Base-by-base conservation (phyloP, 1,139 yeast species). In the Nakaseomyces sp. region DNA sequence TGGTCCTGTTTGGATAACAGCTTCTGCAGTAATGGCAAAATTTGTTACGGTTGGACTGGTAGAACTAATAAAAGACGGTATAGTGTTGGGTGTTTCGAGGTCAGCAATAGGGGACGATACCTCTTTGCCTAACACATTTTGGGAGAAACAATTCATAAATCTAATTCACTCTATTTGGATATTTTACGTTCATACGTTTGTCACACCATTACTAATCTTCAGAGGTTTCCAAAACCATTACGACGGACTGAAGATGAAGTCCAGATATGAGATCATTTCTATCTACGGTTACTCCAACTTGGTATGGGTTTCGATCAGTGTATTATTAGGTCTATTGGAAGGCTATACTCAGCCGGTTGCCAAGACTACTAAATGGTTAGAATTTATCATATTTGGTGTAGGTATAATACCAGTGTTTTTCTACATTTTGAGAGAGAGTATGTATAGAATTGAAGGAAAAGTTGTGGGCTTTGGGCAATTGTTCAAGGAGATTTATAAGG, bases 1-100 rank as follows among this genome's bases (percentile, higher is more conserved):
- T 44, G 60, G 61, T 12, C 51, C 63, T 2, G 49, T 56, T 4
- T 60, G 65, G 65, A 49, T 59, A 19, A 55, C 61, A 4, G 54
- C 56, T 9, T 47, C 56, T 3, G 55, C 52, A 18, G 49, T 54
- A 6, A 44, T 56, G 45, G 47, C 54, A 5, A 52, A 52, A 36
- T 57, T 56, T 43, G 41, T 54, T 4, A 48, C 52, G 7, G 50
- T 47, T 15, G 50, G 56, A 7, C 44, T 56, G n/a, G 46, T 50
- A n/a, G 41, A 40, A 12, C 37, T 60, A 25, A 15, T 58, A 4
- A 41, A 42, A 15, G 43, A 47, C 25, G 53, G 54, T 35, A 37
- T 56, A 13, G 39, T 54, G 20, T 28, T 39, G 19, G 60, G 60
- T 29, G 28, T 35, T 13, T 15, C 38, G 5, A 35, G 38, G 18